These are phyloP conservation scores for Aspergillus sclerotiicarbonarius DNA, from an alignment of 495 filamentous ascomycete species.

Conservation along the genomic window DNA sequence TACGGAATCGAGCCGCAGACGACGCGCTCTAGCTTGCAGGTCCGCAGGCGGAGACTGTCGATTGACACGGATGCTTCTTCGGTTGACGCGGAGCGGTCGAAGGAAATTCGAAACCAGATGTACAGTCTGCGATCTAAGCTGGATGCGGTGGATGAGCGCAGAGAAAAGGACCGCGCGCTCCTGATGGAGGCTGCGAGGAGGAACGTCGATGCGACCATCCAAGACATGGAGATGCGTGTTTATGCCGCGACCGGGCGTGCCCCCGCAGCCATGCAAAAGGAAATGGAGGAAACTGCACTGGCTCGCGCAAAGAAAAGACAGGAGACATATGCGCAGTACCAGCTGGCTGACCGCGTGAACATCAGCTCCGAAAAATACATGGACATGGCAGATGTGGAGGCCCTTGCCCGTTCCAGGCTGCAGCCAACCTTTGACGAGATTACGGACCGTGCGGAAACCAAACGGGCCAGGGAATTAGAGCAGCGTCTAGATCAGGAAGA, in stretches of 20 bases:
- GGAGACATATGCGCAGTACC: slow-evolving; percentile 56
- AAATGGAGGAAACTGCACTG: slow-evolving; percentile 76
- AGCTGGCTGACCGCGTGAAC: slow-evolving; percentile 63
- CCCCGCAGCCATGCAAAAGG: slow-evolving; percentile 62
- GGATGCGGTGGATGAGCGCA: slow-evolving; percentile 68
- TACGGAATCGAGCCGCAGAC: slow-evolving; percentile 59
- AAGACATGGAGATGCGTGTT: slow-evolving; percentile 75
- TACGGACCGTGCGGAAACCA: slow-evolving; percentile 66
- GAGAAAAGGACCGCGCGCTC: slow-evolving; percentile 68
- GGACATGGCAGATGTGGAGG: slow-evolving; percentile 75
- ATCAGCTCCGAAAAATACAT: slow-evolving; percentile 81
- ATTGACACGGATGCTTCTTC: slow-evolving; percentile 63
- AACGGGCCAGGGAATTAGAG: slow-evolving; percentile 60
- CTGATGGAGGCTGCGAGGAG: slow-evolving; percentile 78
- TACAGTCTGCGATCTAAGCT: slow-evolving; percentile 66
- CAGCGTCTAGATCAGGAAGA: slow-evolving; percentile 54
- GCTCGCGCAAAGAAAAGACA: slow-evolving; percentile 64
- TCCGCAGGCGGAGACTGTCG: slow-evolving; percentile 63
- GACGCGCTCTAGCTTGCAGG: slow-evolving; percentile 51
- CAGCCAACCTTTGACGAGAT: slow-evolving; percentile 93
- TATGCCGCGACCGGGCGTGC: slow-evolving; percentile 74
- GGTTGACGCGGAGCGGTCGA: slow-evolving; percentile 66
- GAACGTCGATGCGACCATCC: slow-evolving; percentile 76
- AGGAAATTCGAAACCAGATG: slow-evolving; percentile 78
- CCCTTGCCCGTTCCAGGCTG: slow-evolving; percentile 74